Evolutionary conservation across 2,329 filamentous ascomycete species (phyloP), one percentile per base, ranked within the genome.

Genomic region (Alternaria alternata): DNA sequence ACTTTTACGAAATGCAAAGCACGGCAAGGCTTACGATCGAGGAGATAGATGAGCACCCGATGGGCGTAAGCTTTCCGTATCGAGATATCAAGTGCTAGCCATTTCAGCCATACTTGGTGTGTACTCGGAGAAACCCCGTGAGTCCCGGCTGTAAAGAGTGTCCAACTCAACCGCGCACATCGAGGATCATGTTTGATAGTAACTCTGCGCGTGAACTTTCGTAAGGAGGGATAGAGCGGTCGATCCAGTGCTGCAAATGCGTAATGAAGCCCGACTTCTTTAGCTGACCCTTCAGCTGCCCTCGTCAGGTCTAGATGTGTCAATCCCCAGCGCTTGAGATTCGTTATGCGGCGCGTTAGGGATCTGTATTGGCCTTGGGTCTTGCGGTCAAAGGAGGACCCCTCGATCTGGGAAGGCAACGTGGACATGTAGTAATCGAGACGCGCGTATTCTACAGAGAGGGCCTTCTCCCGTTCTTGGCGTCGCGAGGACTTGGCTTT

Each of bases 181-280:
- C 43, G 58, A 32, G 54, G 57, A 51, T 71, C 56, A 46, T 77
- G 75, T 18, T 48, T 44, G 11, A 77, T 63, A 3, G 36, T 61
- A 18, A 74, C 41, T 8, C 51, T 53, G 7, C 65, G 62, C 2
- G 69, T 68, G 30, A 64, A 54, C 26, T 56, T 62, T 42, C 54
- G 65, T 5, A 71, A n/a, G 7, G 57, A 59, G 24, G 64, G 56
- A 44, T 70, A 75, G 4, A 66, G 20, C 0, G 57, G 48, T 2
- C 68, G 62, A 53, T 76, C 73, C 18, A 76, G 62, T 18, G 69
- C 69, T 38, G 73, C 73, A 62, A 77, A 73, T 20, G 63, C 67
- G 32, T 42, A 42, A 3, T 67, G 55, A 38, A 69, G 47, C 20
- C 59, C 53, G 34, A 8, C 16, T 14, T 46, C 48, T 20, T 20